Base-by-base conservation (phyloP, 208 protist species). In the Herpetomonas samuelpessoai region DNA sequence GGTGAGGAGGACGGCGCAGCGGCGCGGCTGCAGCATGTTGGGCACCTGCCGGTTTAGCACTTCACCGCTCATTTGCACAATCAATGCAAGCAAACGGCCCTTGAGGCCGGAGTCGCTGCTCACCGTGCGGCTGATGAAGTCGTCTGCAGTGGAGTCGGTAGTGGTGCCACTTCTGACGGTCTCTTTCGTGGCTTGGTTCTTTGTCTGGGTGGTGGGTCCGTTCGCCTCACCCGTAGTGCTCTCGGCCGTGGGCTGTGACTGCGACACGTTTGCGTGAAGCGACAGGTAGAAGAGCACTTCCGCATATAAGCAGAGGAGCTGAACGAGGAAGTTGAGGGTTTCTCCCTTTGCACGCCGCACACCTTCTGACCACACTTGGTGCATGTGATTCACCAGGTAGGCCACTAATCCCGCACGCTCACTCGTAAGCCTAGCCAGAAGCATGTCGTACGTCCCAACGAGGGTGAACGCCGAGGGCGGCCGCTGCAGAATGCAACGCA, bases 251-350 rank as follows among this genome's bases (percentile, higher is more conserved):
- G 35, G 14, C 9, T 6, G 9, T 18, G 35, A 41, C 9, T 6
- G 14, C 9, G 35, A 41, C 9, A 18, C 35, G 14, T 41, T 14
- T 18, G 53, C 24, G 56, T 61, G 28, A 12, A 19, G 3, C 27
- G 56, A 61, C 10, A 49, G 41, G 41, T 51, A 51, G 56, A 61
- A 61, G 14, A 41, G 58, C 2, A 45, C 58, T 18, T 64, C 58
- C 21, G 31, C 47, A 31, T 64, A 64, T 3, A 21, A 24, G 3
- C 58, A 46, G 25, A 64, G 45, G 10, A 55, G 35, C 35, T 41
- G 35, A 6, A 41, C 9, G 9, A 41, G 35, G 14, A 41, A 41
- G 35, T 6, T 14, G 9, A 41, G 14, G 35, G 6, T 6, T 6
- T 6, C 6, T 6, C 35, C 35, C 9, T 6, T 18, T 6, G 35